phyloP scores from a whole-genome alignment of 768 basidiomycete genomes.

The Sarcomyxa edulis region DNA sequence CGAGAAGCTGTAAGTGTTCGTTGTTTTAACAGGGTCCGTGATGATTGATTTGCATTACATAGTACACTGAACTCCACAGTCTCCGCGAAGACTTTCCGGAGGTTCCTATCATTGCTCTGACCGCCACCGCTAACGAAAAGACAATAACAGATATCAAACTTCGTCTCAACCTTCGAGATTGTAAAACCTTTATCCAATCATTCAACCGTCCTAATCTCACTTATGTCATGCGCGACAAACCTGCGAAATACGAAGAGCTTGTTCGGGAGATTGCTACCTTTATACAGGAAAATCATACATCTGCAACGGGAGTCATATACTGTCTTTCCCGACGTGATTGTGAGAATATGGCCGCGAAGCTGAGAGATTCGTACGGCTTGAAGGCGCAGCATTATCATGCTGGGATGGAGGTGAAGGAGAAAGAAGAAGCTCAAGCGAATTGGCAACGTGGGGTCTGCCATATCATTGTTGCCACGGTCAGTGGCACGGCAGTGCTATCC shows the following conservation, averaged over 20 bases:
- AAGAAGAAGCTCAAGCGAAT: constrained; percentile 51
- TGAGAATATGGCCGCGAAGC: constrained; percentile 70
- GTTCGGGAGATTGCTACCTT: constrained; percentile 62
- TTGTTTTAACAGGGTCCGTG: background rate
- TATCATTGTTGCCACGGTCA: constrained; percentile 91
- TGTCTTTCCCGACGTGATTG: constrained; percentile 67
- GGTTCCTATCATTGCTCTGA: constrained; percentile 93
- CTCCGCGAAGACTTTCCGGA: constrained; percentile 72
- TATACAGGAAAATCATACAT: constrained; percentile 52
- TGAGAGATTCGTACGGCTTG: constrained; percentile 51
- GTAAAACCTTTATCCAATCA: constrained; percentile 66
- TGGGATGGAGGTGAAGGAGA: constrained; percentile 57
- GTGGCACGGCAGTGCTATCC: constrained; percentile 16
- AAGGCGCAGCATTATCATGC: constrained; percentile 85
- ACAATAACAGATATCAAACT: constrained; percentile 75
- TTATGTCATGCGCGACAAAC: constrained; percentile 53
- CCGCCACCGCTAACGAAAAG: constrained; percentile 84
- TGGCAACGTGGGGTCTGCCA: constrained; percentile 73
- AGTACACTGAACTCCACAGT: constrained; percentile 67
- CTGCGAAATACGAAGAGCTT: constrained; percentile 34
- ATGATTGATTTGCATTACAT: constrained; percentile 2
- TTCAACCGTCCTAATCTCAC: constrained; percentile 93
- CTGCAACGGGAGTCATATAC: constrained; percentile 82
- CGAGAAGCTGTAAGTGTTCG: constrained; percentile 61
- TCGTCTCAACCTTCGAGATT: constrained; percentile 56